A percentile compares a stretch with the other conserved stretches of the same genome.
phyloP scores from a whole-genome alignment of 2,329 filamentous ascomycete genomes.

The Aureobasidium lini region DNA sequence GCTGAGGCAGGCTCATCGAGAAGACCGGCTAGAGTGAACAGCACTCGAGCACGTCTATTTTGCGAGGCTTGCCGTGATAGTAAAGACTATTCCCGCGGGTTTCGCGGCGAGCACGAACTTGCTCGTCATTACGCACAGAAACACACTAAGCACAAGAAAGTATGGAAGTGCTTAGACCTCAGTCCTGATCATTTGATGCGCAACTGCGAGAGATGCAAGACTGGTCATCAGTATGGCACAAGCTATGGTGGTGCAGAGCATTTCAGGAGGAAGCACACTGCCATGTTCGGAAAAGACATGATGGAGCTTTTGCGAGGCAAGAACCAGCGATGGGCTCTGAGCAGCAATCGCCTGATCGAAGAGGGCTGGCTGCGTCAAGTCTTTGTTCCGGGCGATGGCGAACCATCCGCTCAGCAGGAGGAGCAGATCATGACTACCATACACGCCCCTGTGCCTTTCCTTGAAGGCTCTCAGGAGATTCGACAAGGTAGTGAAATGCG shows the following conservation, averaged over 20 bases:
- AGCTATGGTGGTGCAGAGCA: slow-evolving; percentile 96
- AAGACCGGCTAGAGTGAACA: slow-evolving; percentile 38
- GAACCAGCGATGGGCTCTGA: slow-evolving; percentile 4
- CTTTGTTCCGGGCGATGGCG: not conserved
- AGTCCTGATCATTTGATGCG: slow-evolving; percentile 57
- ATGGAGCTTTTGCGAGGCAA: slow-evolving; percentile 8
- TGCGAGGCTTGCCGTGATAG: slow-evolving; percentile 53
- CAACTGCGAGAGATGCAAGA: slow-evolving; percentile 76
- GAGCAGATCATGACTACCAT: not conserved
- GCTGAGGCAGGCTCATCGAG: not conserved
- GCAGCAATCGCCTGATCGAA: slow-evolving; percentile 2
- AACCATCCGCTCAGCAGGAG: not conserved
- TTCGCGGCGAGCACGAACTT: slow-evolving; percentile 76
- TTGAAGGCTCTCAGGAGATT: not conserved
- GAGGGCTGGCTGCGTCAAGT: slow-evolving; percentile 9
- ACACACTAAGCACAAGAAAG: slow-evolving; percentile 54
- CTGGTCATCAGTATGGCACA: slow-evolving; percentile 72
- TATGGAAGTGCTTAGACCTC: slow-evolving; percentile 57
- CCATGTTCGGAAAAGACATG: not conserved
- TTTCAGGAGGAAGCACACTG: slow-evolving; percentile 65
- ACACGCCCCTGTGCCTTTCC: not conserved
- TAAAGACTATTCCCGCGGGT: slow-evolving; percentile 65
- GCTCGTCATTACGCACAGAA: slow-evolving; percentile 51
- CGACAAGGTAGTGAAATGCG: not conserved
- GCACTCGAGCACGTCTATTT: slow-evolving; percentile 51